phyloP scores from a whole-genome alignment of 768 basidiomycete species.

The Boletus patriciae region DNA sequence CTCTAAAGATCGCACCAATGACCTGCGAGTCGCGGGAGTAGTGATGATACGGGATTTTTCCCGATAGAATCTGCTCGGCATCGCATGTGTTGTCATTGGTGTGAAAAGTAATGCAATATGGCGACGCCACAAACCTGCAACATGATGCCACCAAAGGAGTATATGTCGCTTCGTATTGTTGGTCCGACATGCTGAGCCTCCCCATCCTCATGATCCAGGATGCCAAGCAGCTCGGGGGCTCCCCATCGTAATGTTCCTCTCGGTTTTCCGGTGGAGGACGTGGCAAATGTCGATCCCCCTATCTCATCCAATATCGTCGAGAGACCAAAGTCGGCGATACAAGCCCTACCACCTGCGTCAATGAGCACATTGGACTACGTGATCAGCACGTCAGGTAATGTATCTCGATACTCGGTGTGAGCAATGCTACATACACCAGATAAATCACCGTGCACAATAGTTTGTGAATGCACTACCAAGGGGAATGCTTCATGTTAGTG shows the following conservation, averaged over 20 bases:
- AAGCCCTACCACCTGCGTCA: background rate
- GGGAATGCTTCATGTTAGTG: background rate
- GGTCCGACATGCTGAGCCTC: background rate
- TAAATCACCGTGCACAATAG: background rate
- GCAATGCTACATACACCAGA: background rate
- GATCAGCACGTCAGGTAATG: background rate
- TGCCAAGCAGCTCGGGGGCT: constrained; percentile 39
- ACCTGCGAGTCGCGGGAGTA: constrained; percentile 3
- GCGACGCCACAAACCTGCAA: constrained; percentile 11
- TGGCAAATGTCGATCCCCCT: background rate
- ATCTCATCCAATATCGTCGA: background rate
- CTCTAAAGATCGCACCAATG: background rate
- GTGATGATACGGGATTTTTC: background rate
- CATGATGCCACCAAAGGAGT: constrained; percentile 33
- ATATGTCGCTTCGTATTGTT: constrained; percentile 8
- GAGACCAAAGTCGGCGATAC: background rate
- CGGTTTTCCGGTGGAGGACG: background rate
- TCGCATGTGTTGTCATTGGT: background rate
- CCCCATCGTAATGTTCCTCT: constrained; percentile 39
- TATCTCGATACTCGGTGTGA: no score
- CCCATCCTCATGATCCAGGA: constrained; percentile 13
- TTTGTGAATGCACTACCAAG: background rate
- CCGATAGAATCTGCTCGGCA: constrained; percentile 8
- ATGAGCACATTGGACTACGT: constrained; percentile 1
- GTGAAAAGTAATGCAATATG: background rate